Evolutionary conservation across 768 basidiomycete genomes (phyloP), one percentile per base, ranked within the genome.

Genomic region (Saitozyma podzolica): DNA sequence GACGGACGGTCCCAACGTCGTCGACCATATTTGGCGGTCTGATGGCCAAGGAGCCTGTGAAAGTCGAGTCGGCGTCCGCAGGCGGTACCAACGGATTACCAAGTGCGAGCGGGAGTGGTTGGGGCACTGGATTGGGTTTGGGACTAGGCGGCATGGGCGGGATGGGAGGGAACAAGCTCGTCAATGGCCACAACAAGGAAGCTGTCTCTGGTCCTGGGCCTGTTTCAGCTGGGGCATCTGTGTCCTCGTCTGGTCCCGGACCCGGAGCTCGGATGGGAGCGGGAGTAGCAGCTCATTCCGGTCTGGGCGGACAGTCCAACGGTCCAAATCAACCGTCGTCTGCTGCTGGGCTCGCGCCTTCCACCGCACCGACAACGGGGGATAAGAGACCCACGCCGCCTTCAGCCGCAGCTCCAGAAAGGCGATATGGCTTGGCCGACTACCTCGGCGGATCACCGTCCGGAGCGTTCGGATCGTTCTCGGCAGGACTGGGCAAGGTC

Each of bases 1-100:
- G 70, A 0, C 54, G 73, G 17, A 74, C 70, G 8, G 73, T 74
- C 19, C 73, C 73, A 14, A 74, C 73, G 8, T 61, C 73, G 9
- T 69, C 70, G 41, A 68, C 66, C 50, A 56, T 72, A 29, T 74
- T 74, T 39, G 65, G 66, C 2, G 13, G 45, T 29, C 29, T 11
- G 45, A 6, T 11, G 45, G n/a, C 45, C 13, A 47, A 17, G 45
- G 13, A 11, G 6, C 11, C 13, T 17, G 45, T 11, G 2, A 47
- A 47, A 11, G 45, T 13, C 45, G 45, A 11, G 13, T 11, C 13
- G n/a, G 11, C 13, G 45, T 13, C 11, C 45, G 45, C 45, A 11
- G 11, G 45, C 45, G 45, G 45, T 6, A 47, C 13, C 13, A 47
- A 47, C 45, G n/a, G 45, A 11, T 13, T 13, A 47, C 45, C n/a